Percentiles rank a stretch among this genome's conserved stretches.
phyloP scores from a whole-genome alignment of 2,329 filamentous ascomycete genomes.

The Epichloe aotearoae region DNA sequence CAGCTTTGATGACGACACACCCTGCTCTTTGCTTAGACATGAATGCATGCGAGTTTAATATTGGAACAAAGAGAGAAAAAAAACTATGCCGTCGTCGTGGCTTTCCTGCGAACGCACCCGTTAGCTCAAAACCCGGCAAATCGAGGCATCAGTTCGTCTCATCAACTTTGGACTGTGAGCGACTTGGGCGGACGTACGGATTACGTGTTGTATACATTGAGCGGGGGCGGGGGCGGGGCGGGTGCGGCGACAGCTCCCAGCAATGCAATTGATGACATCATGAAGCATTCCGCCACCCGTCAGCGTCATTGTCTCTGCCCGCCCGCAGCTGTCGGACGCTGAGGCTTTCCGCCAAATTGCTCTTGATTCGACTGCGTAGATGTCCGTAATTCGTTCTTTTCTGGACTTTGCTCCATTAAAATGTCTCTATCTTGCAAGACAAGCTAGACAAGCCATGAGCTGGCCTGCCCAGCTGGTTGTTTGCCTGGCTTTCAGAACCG shows the following conservation, averaged over 20 bases:
- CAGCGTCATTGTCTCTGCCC: neutral
- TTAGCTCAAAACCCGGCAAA: no score
- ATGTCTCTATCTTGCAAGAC: neutral
- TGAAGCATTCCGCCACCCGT: constrained; percentile 17
- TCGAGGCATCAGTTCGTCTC: no score
- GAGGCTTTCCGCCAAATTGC: neutral
- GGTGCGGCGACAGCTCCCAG: no score
- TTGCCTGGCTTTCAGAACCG: neutral
- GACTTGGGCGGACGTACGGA: no score
- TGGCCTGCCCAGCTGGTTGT: neutral
- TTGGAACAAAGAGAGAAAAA: no score
- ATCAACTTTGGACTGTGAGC: no score
- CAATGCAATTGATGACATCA: constrained; percentile 20
- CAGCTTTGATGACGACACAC: neutral
- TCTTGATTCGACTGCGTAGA: no score
- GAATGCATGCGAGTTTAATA: neutral
- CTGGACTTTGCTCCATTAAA: neutral
- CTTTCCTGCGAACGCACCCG: no score
- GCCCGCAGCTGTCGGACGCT: neutral
- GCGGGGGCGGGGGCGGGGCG: no score
- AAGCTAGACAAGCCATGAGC: neutral
- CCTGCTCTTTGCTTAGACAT: neutral
- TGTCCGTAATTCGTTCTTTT: neutral
- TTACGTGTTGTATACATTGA: no score
- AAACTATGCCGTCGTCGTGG: no score